Evolutionary conservation across 768 basidiomycete genomes (phyloP), one percentile per base, ranked within the genome.

Genomic region (Tremella mesenterica): DNA sequence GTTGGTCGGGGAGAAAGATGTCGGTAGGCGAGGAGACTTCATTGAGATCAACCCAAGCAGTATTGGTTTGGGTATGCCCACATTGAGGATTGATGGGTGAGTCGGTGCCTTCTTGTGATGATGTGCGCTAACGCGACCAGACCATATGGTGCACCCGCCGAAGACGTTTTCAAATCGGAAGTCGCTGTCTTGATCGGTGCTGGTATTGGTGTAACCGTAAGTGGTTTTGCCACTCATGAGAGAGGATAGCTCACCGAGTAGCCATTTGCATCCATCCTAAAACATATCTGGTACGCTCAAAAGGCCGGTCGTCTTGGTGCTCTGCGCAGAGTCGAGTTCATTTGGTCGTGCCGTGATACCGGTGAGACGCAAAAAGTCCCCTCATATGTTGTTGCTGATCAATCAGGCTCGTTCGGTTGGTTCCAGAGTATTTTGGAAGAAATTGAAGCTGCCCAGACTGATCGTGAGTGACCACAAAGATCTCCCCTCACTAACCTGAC

Each of bases 401-500:
- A n/a, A 5, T 29, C 86, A n/a, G 88, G 88, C n/a, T 87, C 86
- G n/a, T 90, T 95, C 65, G 90, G 88, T 63, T 95, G 91, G 91
- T 93, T 96, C 81, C 88, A 92, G 73, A 83, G 80, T 56, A 76
- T 95, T 48, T 78, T 95, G 55, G 84, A 85, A 65, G 84, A 90
- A 70, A 83, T 95, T 43, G 91, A 95, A 71, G 82, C 81, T 45
- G 85, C 86, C 41, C 89, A 91, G 69, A 82, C 83, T 30, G 87
- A 91, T 77, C 86, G 88, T 89, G 69, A 78, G 86, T 61, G 3
- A 10, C 14, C 26, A 26, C 2, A 14, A 79, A 12, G 23, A 39
- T 39, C n/a, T 27, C 21, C 27, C 12, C 43, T 36, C 18, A 41
- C 47, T n/a, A n/a, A n/a, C n/a, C n/a, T 48, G 39, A 18, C 61